Percentiles rank a stretch among this genome's conserved stretches.
Conservation (phyloP, 441 rosid species). For the Erodium moschatum region DNA sequence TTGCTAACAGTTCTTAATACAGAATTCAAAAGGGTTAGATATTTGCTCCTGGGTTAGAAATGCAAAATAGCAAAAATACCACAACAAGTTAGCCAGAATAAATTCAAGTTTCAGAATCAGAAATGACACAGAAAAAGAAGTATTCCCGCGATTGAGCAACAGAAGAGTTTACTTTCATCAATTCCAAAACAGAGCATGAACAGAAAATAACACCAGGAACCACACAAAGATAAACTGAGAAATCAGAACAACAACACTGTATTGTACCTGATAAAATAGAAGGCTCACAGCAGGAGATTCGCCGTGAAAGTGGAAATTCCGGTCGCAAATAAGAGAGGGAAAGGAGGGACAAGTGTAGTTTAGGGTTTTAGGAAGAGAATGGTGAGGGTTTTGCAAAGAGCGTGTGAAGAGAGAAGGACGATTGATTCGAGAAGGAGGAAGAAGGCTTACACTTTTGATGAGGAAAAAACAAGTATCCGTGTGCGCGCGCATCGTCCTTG, state of each 20-base stretch:
- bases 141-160: no score
- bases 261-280: background rate
- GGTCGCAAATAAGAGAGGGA: background rate
- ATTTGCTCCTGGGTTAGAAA: background rate
- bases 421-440: background rate
- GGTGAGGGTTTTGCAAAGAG: background rate
- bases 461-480: background rate
- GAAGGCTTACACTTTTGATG: background rate
- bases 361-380: background rate
- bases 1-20: background rate
- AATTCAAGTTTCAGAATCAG: no score
- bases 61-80: no score
- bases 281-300: background rate
- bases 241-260: background rate
- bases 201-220: background rate
- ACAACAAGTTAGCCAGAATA: background rate
- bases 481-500: constrained; percentile 4
- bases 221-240: background rate
- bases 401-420: background rate
- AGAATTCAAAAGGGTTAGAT: background rate
- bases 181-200: constrained; percentile 1
- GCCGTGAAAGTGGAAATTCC: background rate
- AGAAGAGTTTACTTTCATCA: background rate
- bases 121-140: no score
- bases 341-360: background rate